Evolutionary conservation across 805 yeast species (phyloP), one percentile per base, ranked within the genome.

Genomic region (Danielia oregonensis): DNA sequence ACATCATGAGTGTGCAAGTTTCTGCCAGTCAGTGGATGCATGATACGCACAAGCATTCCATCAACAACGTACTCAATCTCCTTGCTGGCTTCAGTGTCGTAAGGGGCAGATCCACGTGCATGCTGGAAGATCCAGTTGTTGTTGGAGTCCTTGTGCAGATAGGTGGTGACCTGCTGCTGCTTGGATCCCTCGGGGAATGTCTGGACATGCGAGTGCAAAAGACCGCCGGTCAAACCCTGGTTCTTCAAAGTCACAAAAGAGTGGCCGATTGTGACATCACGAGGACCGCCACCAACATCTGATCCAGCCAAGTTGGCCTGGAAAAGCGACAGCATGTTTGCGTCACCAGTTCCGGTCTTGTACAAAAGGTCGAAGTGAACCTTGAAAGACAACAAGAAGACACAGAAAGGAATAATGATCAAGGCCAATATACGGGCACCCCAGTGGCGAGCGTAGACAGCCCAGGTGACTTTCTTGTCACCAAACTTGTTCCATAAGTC

Each of bases 401-500:
- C 77, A 5, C 63, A 33, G 31, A 74, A 49, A 42, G 95, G 95
- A 27, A 84, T 60, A 4, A 79, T 45, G 34, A 85, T 79, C 46
- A 85, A 66, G n/a, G 76, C 78, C 24, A 79, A 15, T 27, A 70
- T 64, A 61, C 94, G 72, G 4, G 89, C 77, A 14, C 63, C 40
- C 89, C 91, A 84, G 57, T 82, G 87, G 43, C 51, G 60, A 10
- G 61, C 32, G 49, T 83, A 85, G 13, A 60, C 65, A 22, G 52
- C 57, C 70, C 72, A 67, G 4, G 73, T 48, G 45, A 83, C 55
- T 9, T 70, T 52, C 50, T 66, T 70, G 55, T 85, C 91, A 44
- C 89, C 95, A 50, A 87, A 76, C 57, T 76, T 77, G 50, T 65
- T 70, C 95, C 97, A 93, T 51, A 93, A 69, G 52, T 93, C 97